These are phyloP conservation scores for Trametes polyzona DNA, from an alignment of 1,284 basidiomycete species.

Conservation along the genomic window DNA sequence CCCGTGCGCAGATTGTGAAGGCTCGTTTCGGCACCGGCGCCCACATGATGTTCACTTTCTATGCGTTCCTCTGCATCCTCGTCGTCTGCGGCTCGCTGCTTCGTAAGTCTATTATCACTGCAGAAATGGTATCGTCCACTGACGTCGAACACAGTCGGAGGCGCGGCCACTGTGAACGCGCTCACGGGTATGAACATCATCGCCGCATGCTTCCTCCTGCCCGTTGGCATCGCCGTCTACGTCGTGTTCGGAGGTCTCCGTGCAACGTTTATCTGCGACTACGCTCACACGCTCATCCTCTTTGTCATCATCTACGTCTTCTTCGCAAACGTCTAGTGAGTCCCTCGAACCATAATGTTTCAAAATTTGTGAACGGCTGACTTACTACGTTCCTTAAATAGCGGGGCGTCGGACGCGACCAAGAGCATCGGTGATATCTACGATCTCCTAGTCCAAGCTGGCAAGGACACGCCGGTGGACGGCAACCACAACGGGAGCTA, in stretches of 20 bases:
- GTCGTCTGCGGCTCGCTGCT: conserved; percentile 68
- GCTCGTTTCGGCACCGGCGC: conserved; percentile 76
- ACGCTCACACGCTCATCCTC: conserved; percentile 52
- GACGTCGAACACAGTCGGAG: conserved; percentile 52
- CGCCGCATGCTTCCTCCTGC: conserved; percentile 81
- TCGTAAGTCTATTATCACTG: conserved; percentile 39
- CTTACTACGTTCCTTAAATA: conserved; percentile 14
- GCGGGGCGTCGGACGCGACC: conserved; percentile 62
- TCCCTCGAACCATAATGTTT: not conserved
- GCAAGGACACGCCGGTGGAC: conserved; percentile 50
- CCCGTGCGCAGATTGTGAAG: conserved; percentile 55
- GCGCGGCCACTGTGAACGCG: conserved; percentile 77
- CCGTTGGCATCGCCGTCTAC: conserved; percentile 50
- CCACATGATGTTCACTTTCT: conserved; percentile 81
- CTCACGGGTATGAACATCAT: conserved; percentile 85
- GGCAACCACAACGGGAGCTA: conserved; percentile 76
- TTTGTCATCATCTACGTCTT: conserved; percentile 53
- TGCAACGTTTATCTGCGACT: conserved; percentile 59
- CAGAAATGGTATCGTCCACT: conserved; percentile 40
- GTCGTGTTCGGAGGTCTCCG: conserved; percentile 56
- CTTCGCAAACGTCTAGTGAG: conserved; percentile 45
- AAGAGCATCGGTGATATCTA: conserved; percentile 64
- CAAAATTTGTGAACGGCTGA: not conserved
- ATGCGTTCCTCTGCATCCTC: conserved; percentile 76
- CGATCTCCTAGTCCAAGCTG: conserved; percentile 57